phyloP scores from a whole-genome alignment of 2,329 filamentous ascomycete species.

The Delphinella strobiligena region DNA sequence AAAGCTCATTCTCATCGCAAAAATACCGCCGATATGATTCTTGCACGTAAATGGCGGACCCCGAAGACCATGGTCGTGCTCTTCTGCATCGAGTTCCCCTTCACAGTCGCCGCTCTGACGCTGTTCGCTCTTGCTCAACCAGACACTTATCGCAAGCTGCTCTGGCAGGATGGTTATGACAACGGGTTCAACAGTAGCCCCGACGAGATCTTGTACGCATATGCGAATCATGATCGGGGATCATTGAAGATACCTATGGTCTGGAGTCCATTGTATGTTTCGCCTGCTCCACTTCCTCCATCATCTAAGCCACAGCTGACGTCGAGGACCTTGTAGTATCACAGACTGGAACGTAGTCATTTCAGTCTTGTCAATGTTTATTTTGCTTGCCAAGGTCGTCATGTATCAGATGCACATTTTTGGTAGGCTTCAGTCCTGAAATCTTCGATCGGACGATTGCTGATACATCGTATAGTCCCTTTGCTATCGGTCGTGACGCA shows the following conservation, averaged over 20 bases:
- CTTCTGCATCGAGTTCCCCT: constrained; percentile 53
- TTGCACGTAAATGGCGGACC: constrained; percentile 43
- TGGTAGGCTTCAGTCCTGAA: constrained; percentile 14
- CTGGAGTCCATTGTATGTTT: constrained; percentile 64
- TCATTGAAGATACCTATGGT: constrained; percentile 52
- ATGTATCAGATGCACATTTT: constrained; percentile 60
- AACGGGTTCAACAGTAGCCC: constrained; percentile 66
- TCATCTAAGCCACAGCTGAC: no score
- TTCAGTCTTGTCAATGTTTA: constrained; percentile 63
- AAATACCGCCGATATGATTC: no score
- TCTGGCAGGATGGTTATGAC: constrained; percentile 62
- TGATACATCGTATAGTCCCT: constrained; percentile 38
- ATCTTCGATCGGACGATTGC: no score
- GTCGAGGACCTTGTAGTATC: constrained; percentile 44
- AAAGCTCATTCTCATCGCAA: no score
- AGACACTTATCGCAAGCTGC: constrained; percentile 55
- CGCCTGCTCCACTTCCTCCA: no score
- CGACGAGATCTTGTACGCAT: constrained; percentile 55
- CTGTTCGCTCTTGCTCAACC: constrained; percentile 64
- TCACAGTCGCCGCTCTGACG: constrained; percentile 53
- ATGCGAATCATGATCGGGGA: constrained; percentile 50
- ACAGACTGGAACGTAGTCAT: constrained; percentile 68
- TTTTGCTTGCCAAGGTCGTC: constrained; percentile 59
- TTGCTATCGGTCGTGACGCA: constrained; percentile 50
- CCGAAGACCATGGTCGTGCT: constrained; percentile 41